Conservation (phyloP, 2,329 filamentous ascomycete genomes). For the Fragosphaeria purpurea region DNA sequence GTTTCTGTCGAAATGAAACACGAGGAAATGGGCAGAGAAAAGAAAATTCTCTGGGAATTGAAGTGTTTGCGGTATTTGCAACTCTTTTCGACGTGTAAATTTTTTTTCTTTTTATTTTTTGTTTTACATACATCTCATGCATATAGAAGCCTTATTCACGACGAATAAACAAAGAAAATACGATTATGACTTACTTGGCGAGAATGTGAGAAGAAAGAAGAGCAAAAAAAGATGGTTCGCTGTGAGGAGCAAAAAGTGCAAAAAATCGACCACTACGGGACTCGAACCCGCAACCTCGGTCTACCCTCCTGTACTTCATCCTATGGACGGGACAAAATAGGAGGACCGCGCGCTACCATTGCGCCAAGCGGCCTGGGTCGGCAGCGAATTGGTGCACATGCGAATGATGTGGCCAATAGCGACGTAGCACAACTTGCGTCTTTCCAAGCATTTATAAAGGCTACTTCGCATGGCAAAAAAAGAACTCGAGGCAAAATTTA, state of each 20-base stretch:
- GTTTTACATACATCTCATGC: too few relatives aligned
- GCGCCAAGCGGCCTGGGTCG: constrained; percentile 15
- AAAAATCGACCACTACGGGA: constrained; percentile 16
- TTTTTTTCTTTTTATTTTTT: too few relatives aligned
- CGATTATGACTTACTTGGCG: too few relatives aligned
- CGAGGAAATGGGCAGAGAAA: not conserved
- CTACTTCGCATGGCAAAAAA: not conserved
- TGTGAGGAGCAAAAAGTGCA: not conserved
- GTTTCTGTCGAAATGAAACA: constrained; percentile 62
- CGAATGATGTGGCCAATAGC: constrained; percentile 12
- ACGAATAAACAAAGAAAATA: not conserved
- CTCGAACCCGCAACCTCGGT: constrained; percentile 19
- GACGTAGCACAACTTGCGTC: constrained; percentile 4
- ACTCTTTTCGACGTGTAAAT: too few relatives aligned
- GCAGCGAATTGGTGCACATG: too few relatives aligned
- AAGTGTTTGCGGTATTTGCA: too few relatives aligned
- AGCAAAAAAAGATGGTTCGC: not conserved
- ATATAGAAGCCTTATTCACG: too few relatives aligned
- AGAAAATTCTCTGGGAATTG: not conserved
- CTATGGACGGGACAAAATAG: constrained; percentile 13
- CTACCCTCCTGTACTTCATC: constrained; percentile 11
- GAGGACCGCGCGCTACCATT: constrained; percentile 19
- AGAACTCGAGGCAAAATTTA: not conserved
- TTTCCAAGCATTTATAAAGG: constrained; percentile 10
- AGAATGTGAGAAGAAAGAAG: not conserved